Evolutionary conservation across 2,329 filamentous ascomycete species (phyloP).

Genomic region (Beauveria bassiana): DNA sequence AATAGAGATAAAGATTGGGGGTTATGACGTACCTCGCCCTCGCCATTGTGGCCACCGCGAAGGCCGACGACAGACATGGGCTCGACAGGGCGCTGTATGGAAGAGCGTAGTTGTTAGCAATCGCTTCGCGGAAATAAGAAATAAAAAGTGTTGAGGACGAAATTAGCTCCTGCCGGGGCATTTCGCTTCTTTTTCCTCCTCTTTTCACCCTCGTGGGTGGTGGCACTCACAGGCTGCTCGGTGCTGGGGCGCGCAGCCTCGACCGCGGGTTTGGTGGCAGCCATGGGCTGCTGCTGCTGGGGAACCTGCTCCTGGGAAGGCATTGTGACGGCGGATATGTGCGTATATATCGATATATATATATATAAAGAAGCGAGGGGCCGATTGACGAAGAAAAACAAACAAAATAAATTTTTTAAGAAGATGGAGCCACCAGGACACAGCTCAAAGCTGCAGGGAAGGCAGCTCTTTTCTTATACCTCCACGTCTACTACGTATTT

Average conservation of each 20-base stretch:
- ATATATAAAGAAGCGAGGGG: no score
- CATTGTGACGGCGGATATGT: neutral
- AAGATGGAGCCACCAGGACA: neutral
- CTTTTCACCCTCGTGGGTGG: neutral
- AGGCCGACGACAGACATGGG: constrained; percentile 28
- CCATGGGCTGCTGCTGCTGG: constrained; percentile 10
- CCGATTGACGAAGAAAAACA: neutral
- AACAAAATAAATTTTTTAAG: neutral
- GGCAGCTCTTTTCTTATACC: neutral
- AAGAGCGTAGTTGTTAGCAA: neutral
- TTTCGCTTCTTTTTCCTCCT: neutral
- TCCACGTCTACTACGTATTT: neutral
- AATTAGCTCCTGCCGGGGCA: neutral
- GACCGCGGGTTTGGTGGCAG: neutral
- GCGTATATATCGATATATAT: no score
- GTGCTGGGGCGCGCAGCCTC: constrained; percentile 19
- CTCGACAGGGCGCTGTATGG: constrained; percentile 23
- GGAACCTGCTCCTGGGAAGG: neutral
- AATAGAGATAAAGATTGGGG: no score
- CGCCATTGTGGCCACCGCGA: constrained; percentile 26
- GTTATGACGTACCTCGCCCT: constrained; percentile 25
- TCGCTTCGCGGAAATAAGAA: neutral
- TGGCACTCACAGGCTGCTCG: constrained; percentile 28
- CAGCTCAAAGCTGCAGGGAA: neutral
- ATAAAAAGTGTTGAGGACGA: neutral